phyloP scores from a whole-genome alignment of 345 rosid species.

The rapeseed (Brassica napus) region Da-Ae NC_063440.1:28035001-28035500 shows the following conservation, averaged over 20 bases:
- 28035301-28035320: neutral
- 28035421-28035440: slow-evolving; percentile 85
- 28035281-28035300: neutral
- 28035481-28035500: slow-evolving; percentile 85
- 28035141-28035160: slow-evolving; percentile 1
- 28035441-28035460: slow-evolving; percentile 96
- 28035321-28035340: neutral
- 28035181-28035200: neutral
- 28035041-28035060: neutral
- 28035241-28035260: neutral
- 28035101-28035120: neutral
- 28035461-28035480: slow-evolving; percentile 80
- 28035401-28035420: slow-evolving; percentile 71
- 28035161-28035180: neutral
- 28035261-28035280: neutral
- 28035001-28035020: neutral
- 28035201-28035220: neutral
- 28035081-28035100: neutral
- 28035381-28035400: slow-evolving; percentile 48
- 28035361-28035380: neutral
- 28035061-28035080: neutral
- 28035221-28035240: neutral
- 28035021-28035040: neutral
- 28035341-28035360: neutral
- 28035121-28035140: slow-evolving; percentile 5